phyloP scores from a whole-genome alignment of 306 rosid species.

The Lathyrus tuberosus region DNA sequence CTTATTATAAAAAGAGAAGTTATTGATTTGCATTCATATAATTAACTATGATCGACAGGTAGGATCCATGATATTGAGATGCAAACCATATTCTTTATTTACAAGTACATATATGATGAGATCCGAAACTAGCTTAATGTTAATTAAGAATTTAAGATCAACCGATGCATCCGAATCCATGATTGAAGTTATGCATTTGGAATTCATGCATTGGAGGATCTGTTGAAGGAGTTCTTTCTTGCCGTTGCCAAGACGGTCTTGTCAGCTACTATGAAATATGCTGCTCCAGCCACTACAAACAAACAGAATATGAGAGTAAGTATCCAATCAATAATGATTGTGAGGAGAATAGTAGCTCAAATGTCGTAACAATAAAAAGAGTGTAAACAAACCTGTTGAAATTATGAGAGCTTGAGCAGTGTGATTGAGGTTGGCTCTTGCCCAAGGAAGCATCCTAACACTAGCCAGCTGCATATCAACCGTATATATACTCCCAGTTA shows the following conservation, averaged over 20 bases:
- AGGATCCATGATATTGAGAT: conserved; percentile 35
- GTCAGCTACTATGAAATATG: conserved; percentile 98
- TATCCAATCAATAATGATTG: conserved; percentile 13
- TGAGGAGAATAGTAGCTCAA: not conserved
- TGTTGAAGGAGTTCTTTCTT: conserved; percentile 84
- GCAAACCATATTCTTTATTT: conserved; percentile 36
- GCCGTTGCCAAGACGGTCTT: conserved; percentile 94
- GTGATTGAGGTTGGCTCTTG: conserved; percentile 86
- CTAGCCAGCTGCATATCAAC: conserved; percentile 74
- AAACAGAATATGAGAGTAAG: conserved; percentile 27
- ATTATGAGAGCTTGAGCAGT: conserved; percentile 98
- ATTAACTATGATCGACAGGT: not conserved
- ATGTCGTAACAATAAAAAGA: not conserved
- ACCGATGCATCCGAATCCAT: conserved; percentile 17
- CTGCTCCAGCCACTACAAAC: conserved; percentile 90
- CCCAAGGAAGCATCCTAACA: conserved; percentile 97
- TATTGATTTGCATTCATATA: conserved; percentile 39
- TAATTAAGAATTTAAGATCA: not conserved
- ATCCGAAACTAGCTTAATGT: conserved; percentile 1
- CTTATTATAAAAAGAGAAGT: conserved; percentile 1
- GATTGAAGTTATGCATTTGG: conserved; percentile 23
- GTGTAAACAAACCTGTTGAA: conserved; percentile 70
- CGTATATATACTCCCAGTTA: not conserved
- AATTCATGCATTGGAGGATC: conserved; percentile 44
- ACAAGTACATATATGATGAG: conserved; percentile 26